A percentile compares a stretch with the other conserved stretches of the same genome.
Conservation (phyloP, 2,329 filamentous ascomycete genomes). For the Diaporthe ilicicola region DNA sequence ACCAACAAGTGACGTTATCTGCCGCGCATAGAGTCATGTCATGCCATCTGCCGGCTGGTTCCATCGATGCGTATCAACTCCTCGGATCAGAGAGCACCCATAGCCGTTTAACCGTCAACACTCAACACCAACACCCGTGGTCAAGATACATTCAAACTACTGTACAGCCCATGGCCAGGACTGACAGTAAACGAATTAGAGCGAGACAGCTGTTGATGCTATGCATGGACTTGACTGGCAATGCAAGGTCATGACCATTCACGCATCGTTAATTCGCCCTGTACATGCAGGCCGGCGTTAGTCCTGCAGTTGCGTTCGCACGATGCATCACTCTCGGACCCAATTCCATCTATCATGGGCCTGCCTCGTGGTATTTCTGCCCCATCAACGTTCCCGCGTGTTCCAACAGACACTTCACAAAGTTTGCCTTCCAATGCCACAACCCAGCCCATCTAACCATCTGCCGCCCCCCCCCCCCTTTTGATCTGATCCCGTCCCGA, state of each 20-base stretch:
- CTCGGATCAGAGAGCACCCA: conserved; percentile 10
- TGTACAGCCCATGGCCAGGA: background rate
- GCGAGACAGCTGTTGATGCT: conserved; percentile 9
- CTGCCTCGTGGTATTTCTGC: background rate
- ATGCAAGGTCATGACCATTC: conserved; percentile 14
- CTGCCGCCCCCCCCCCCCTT: background rate
- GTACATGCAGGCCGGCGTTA: conserved; percentile 11
- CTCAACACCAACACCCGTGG: background rate
- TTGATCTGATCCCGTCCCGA: conserved; percentile 19
- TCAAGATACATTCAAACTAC: conserved; percentile 3
- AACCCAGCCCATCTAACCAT: background rate
- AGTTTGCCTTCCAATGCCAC: conserved; percentile 6
- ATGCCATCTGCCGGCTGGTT: background rate
- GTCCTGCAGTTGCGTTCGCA: conserved; percentile 3
- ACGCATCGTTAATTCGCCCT: conserved; percentile 5
- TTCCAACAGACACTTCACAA: background rate
- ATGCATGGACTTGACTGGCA: conserved; percentile 7
- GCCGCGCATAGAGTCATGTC: background rate
- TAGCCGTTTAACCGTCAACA: background rate
- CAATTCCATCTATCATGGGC: background rate
- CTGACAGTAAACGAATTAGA: conserved; percentile 1
- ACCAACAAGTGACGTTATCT: background rate
- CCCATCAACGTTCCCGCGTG: background rate
- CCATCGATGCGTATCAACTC: background rate
- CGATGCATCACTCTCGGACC: conserved; percentile 2